Evolutionary conservation across 768 basidiomycete genomes (phyloP), one percentile per base, ranked within the genome.

Genomic region (Lentinus brumalis): DNA sequence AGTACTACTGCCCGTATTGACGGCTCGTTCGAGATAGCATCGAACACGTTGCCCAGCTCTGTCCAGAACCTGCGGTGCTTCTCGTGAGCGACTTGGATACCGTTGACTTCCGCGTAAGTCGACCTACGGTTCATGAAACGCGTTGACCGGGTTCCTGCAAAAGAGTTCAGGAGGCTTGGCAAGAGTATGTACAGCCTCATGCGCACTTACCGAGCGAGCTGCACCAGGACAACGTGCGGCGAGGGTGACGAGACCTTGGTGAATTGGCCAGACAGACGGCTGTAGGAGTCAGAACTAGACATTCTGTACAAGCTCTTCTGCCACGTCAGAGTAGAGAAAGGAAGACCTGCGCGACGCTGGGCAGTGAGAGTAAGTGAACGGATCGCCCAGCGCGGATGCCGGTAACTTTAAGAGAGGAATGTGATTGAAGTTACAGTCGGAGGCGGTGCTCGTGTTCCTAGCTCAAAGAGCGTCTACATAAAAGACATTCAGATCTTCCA

Each of bases 1-100:
- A 96, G 74, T 0, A 96, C 90, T 5, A 92, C 79, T 3, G 78
- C 89, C 16, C 91, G 83, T 1, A 94, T 83, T 32, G 86, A 83
- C 53, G 82, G 69, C 75, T 86, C 71, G 59, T 71, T 6, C 65
- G 75, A 61, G 12, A 94, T 77, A 0, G 73, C 69, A 50, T 87
- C 82, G 65, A 96, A 89, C 0, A 85, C 78, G 2, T 74, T 68
- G 4, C 83, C 84, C 38, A 92, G 85, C 50, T 88, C 88, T 26
- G 73, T 73, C 92, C 92, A 96, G 69, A 89, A 86, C 42, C 91
- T 92, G 59, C 3, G 35, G 5, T 26, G 16, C 18, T 7, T n/a
- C 31, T 10, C 30, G 44, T 9, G 38, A 15, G 21, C 46, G 6
- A 5, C 21, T 2, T 26, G 21, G 45, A 15, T 30, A 16, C n/a